These are phyloP conservation scores for Serendipita sp. DNA, from an alignment of 768 basidiomycete species.

Conservation along the genomic window DNA sequence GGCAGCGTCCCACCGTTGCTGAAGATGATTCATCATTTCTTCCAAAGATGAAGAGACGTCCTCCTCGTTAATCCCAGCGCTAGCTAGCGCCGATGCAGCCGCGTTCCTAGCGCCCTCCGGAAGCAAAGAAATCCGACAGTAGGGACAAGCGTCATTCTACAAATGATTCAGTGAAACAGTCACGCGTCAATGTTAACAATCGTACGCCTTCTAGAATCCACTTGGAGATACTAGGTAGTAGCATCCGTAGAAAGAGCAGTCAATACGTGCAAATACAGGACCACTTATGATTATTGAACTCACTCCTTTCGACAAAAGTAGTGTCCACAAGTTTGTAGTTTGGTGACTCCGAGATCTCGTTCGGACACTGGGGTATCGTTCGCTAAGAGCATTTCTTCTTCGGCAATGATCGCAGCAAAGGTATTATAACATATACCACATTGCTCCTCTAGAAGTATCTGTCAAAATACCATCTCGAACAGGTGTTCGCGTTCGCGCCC, in stretches of 20 bases:
- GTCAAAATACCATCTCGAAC: not conserved
- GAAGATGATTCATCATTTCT: not conserved
- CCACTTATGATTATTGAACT: not conserved
- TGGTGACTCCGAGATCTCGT: conserved; percentile 58
- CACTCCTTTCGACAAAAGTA: conserved; percentile 8
- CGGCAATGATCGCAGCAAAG: conserved; percentile 48
- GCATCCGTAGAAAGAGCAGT: not conserved
- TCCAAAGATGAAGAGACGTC: not conserved
- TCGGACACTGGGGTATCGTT: conserved; percentile 63
- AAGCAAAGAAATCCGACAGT: not conserved
- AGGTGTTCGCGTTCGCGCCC: no score
- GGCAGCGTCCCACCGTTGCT: not conserved
- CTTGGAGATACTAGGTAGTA: not conserved
- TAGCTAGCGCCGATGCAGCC: not conserved
- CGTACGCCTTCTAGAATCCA: conserved; percentile 4
- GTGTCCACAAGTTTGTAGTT: conserved; percentile 39
- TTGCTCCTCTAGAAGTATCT: conserved; percentile 32
- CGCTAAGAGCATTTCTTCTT: conserved; percentile 54
- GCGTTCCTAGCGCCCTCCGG: not conserved
- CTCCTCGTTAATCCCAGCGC: not conserved
- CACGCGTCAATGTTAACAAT: not conserved
- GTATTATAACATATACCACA: conserved; percentile 66
- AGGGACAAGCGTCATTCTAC: not conserved
- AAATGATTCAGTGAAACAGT: not conserved
- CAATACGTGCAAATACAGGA: not conserved